These are phyloP conservation scores for Apiospora phragmitis DNA, from an alignment of 2,329 filamentous ascomycete genomes.

Conservation along the genomic window DNA sequence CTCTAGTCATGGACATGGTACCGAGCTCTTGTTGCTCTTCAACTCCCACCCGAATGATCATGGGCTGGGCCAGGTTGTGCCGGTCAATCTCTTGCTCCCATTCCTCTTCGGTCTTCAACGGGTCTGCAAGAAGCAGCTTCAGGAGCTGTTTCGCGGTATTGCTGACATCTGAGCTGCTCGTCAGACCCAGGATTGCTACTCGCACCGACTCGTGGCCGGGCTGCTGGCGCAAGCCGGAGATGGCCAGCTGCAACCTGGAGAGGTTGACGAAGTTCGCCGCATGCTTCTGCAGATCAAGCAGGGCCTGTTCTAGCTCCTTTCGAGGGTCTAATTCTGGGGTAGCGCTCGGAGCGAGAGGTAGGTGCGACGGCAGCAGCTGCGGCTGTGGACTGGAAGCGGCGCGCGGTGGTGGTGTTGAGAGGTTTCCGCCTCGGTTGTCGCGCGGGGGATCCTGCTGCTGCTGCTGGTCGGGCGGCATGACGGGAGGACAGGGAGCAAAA, in stretches of 20 bases:
- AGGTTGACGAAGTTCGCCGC: conserved; percentile 65
- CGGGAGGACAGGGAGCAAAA: conserved; percentile 30
- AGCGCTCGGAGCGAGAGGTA: background rate
- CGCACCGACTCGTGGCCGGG: conserved; percentile 59
- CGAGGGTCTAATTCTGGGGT: conserved; percentile 33
- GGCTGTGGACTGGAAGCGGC: conserved; percentile 26
- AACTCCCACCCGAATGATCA: conserved; percentile 61
- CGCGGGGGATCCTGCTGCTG: conserved; percentile 10
- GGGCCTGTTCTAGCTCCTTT: conserved; percentile 57
- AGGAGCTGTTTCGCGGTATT: conserved; percentile 64
- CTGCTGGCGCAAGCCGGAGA: conserved; percentile 61
- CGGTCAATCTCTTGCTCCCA: conserved; percentile 67
- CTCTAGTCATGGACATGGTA: conserved; percentile 38
- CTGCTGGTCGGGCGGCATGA: conserved; percentile 10
- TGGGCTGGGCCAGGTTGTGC: conserved; percentile 52
- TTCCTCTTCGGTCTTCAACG: conserved; percentile 58
- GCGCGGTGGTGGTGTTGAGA: conserved; percentile 15
- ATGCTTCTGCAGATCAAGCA: conserved; percentile 61
- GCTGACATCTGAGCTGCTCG: conserved; percentile 37
- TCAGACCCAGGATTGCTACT: conserved; percentile 57
- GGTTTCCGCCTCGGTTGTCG: conserved; percentile 24
- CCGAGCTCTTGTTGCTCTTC: conserved; percentile 39
- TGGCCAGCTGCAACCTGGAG: conserved; percentile 70
- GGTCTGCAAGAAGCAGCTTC: conserved; percentile 69
- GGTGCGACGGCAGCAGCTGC: conserved; percentile 12